Evolutionary conservation across 768 basidiomycete species (phyloP), one percentile per base, ranked within the genome.

Genomic region (Trametes maxima): DNA sequence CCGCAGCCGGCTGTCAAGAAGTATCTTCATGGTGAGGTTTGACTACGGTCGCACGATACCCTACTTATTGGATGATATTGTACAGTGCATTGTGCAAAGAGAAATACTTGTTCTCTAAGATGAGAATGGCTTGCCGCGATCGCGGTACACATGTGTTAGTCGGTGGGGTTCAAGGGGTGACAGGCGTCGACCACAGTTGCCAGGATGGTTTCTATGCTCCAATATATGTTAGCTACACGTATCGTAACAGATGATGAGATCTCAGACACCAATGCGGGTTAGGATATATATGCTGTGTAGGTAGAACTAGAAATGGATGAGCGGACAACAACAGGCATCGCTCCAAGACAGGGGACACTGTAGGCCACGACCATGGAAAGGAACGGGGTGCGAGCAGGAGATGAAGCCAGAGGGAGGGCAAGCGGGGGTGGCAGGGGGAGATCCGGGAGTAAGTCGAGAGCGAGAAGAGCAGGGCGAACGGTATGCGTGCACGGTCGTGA

Each of bases 371-470:
- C 55, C 63, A 53, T 45, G 60, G 49, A 35, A 36, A 35, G 22
- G 35, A 39, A 35, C 24, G 36, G n/a, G 13, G 33, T 28, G 12
- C 46, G 46, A 25, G 25, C n/a, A n/a, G 46, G 53, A 35, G 49
- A 35, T 19, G 39, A 35, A 72, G 61, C 78, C 37, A 70, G 36
- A 78, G 80, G 64, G 74, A 76, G 57, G 82, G 82, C 45, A 70
- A 73, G 65, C 74, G 76, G 69, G 82, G 81, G 42, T n/a, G 22
- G n/a, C n/a, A n/a, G 21, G 7, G 22, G 52, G 57, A 40, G 36
- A 33, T 43, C 37, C 28, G 28, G 28, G 28, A 33, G 28, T 33
- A 33, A 33, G 54, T 35, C n/a, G 45, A 53, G 24, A 54, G 48
- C 43, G 55, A 39, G 49, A 49, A 52, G 40, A 59, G 45, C 24